Base-by-base conservation (phyloP, 179 eudicot genomes). In the Amaranthus tricolor region DNA sequence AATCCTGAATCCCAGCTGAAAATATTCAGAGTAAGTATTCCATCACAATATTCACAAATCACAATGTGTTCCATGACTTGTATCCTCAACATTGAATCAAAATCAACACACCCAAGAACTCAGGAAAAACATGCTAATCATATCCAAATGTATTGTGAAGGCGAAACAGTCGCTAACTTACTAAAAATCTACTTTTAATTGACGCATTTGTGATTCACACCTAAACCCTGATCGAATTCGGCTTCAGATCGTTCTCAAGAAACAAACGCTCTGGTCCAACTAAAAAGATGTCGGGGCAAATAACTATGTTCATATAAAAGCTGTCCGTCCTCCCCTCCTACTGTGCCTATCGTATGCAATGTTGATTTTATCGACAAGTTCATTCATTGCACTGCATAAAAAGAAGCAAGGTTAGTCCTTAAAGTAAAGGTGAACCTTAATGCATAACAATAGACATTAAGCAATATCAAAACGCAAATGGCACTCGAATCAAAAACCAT, bases 281-380 rank as follows among this genome's bases (percentile, higher is more conserved):
- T 40, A 19, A 21, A 71, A 19, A 63, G 53, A 75, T 49, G 62
- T 50, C 49, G 63, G 5, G 40, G 48, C 15, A 21, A 58, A 58
- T 8, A 10, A 55, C 5, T 13, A 12, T 57, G 62, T 62, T 89
- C 80, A 92, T 77, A 89, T 87, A 74, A 90, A 94, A 63, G 92
- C 85, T 45, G 85, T 85, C 20, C 97, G 89, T 8, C 99, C 99
- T 82, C 97, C 99, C 77, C 96, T 88, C 76, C 97, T 87, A 80
- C 85, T 84, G 64, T 88, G 87, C 85, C 89, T 87, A 77, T 92
- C 97, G 77, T 88, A 95, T 66, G 97, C 89, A 70, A 83, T 87
- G 87, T 89, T 89, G 88, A 95, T 85, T 81, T 92, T 92, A 83
- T 93, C 93, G 17, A 92, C 96, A 79, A 89, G 84, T 79, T 95